Conservation (phyloP, 176 grass and related monocot genomes). For the Hyparrhenia diplandra region DNA sequence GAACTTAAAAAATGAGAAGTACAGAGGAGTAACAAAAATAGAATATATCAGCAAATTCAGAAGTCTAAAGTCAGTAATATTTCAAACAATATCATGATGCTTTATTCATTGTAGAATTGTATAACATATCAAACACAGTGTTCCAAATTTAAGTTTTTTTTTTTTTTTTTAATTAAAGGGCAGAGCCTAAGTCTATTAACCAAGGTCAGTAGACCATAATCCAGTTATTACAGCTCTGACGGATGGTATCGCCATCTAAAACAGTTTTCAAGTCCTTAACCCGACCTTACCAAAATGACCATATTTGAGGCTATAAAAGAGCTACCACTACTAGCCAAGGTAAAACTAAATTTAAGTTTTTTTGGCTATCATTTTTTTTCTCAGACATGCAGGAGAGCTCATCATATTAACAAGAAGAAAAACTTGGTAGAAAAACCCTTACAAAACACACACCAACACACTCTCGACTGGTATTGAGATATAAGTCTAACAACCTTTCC, state of each 20-base stretch:
- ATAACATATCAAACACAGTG: neutral
- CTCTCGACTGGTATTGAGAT: neutral
- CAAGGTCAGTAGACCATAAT: too few relatives aligned
- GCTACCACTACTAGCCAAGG: too few relatives aligned
- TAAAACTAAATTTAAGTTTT: too few relatives aligned
- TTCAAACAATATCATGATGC: neutral
- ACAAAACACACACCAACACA: neutral
- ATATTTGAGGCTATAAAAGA: too few relatives aligned
- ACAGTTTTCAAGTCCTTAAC: too few relatives aligned
- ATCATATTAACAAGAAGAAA: neutral
- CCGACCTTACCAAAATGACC: too few relatives aligned
- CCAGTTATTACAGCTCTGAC: too few relatives aligned
- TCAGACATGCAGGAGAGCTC: neutral
- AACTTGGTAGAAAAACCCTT: neutral
- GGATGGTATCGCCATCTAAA: too few relatives aligned
- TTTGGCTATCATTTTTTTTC: neutral
- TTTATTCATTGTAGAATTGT: neutral
- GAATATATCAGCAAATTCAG: neutral
- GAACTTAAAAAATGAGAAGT: neutral
- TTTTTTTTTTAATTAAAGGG: too few relatives aligned
- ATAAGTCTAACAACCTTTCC: neutral
- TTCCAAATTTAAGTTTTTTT: too few relatives aligned
- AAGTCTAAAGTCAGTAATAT: neutral
- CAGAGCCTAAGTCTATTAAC: too few relatives aligned
- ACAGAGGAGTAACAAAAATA: neutral